A percentile compares a stretch with the other conserved stretches of the same genome.
Evolutionary conservation across 1,139 yeast species (phyloP).

Genomic region (Pichia sp.): DNA sequence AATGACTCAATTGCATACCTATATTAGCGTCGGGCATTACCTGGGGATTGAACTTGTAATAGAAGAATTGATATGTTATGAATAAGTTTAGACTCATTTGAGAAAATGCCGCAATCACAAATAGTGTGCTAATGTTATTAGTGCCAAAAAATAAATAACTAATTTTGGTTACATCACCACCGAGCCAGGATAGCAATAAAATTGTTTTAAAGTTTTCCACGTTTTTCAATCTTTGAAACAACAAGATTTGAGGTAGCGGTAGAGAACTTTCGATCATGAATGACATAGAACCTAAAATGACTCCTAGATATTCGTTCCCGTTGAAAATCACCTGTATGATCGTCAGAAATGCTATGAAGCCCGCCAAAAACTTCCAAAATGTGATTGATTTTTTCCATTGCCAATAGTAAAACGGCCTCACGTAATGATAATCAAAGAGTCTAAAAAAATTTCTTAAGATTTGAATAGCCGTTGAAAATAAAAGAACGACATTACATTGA

Average conservation of each 20-base stretch:
- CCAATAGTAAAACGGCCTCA: slow-evolving; percentile 69
- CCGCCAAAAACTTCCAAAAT: slow-evolving; percentile 60
- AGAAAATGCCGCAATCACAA: slow-evolving; percentile 69
- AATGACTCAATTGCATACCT: too few relatives aligned
- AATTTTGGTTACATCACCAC: slow-evolving; percentile 79
- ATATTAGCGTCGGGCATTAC: too few relatives aligned
- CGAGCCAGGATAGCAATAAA: slow-evolving; percentile 73
- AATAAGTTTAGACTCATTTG: slow-evolving; percentile 73
- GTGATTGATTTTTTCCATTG: slow-evolving; percentile 62
- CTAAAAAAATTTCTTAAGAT: slow-evolving; percentile 24
- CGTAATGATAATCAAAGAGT: slow-evolving; percentile 62
- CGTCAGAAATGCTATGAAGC: slow-evolving; percentile 36
- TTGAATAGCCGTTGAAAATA: background rate
- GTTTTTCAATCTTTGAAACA: slow-evolving; percentile 58
- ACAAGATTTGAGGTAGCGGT: slow-evolving; percentile 81
- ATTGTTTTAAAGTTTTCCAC: slow-evolving; percentile 75
- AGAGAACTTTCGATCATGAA: slow-evolving; percentile 72
- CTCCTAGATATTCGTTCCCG: slow-evolving; percentile 36
- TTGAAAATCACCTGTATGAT: slow-evolving; percentile 40
- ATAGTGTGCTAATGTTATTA: slow-evolving; percentile 55
- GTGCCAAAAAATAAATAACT: slow-evolving; percentile 69
- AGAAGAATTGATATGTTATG: slow-evolving; percentile 67
- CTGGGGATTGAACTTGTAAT: slow-evolving; percentile 32
- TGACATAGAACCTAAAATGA: slow-evolving; percentile 63
- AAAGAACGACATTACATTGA: slow-evolving; percentile 18